phyloP scores from a whole-genome alignment of 176 grass and related monocot species.

The Carex scoparia region DNA sequence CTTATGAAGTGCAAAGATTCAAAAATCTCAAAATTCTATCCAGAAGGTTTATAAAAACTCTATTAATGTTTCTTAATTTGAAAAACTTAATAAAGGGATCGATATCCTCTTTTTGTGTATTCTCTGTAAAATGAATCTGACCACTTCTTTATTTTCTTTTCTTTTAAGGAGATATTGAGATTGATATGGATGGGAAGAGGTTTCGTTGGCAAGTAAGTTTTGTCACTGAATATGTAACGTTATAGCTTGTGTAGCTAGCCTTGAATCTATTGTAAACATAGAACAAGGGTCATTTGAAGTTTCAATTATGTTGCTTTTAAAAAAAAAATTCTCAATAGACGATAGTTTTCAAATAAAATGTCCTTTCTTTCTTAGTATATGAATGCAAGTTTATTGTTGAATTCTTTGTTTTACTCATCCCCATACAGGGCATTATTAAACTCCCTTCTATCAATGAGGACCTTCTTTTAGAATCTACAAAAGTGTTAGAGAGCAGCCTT shows the following conservation, averaged over 20 bases:
- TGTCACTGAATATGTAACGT: not conserved
- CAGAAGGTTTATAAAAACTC: slow-evolving; percentile 30
- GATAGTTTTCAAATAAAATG: not conserved
- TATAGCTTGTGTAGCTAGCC: not conserved
- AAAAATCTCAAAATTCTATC: slow-evolving; percentile 37
- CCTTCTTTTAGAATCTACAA: slow-evolving; percentile 34
- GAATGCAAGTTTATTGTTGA: not conserved
- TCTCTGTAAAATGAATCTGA: not conserved
- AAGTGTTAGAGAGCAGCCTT: slow-evolving; percentile 29
- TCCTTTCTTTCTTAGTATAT: not conserved
- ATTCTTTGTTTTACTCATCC: not conserved
- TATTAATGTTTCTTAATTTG: not conserved
- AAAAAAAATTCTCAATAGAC: not conserved
- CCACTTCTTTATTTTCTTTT: not conserved
- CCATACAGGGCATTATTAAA: slow-evolving; percentile 30
- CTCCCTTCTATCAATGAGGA: slow-evolving; percentile 54
- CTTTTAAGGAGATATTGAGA: slow-evolving; percentile 31
- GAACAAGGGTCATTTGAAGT: not conserved
- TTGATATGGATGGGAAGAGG: slow-evolving; percentile 47
- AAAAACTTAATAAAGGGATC: not conserved
- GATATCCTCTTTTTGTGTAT: not conserved
- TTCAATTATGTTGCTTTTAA: too few relatives aligned
- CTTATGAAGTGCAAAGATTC: slow-evolving; percentile 42
- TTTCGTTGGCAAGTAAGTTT: slow-evolving; percentile 48
- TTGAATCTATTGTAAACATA: not conserved